A percentile compares a stretch with the other conserved stretches of the same genome.
phyloP scores from a whole-genome alignment of 148 eudicot genomes.

The Rhododendron simsii region DNA sequence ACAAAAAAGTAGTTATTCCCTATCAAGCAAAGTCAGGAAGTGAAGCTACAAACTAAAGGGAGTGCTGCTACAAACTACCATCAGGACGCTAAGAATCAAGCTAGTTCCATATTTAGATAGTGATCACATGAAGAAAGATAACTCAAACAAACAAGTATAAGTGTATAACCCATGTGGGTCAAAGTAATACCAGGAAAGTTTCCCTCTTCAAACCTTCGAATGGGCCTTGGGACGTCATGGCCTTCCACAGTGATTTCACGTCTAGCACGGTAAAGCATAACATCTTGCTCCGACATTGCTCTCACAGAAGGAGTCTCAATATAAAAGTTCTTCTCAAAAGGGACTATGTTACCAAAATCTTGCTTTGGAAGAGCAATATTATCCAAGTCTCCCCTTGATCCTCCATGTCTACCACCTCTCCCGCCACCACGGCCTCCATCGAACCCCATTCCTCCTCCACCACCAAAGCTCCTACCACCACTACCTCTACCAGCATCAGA shows the following conservation, averaged over 20 bases:
- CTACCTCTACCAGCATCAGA: conserved; percentile 31
- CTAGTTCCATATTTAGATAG: background rate
- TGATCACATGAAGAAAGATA: background rate
- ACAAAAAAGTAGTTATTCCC: background rate
- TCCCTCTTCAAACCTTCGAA: conserved; percentile 72
- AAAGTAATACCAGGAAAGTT: conserved; percentile 74
- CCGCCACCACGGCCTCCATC: conserved; percentile 38
- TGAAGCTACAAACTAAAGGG: background rate
- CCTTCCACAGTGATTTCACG: conserved; percentile 91
- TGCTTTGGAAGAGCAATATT: conserved; percentile 72
- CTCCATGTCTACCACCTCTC: conserved; percentile 39
- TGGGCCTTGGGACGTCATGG: conserved; percentile 76
- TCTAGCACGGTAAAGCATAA: conserved; percentile 42
- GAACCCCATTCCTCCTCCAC: conserved; percentile 30
- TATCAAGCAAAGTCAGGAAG: background rate
- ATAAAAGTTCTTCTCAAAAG: conserved; percentile 84
- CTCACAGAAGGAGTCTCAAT: conserved; percentile 60
- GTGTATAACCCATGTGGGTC: background rate
- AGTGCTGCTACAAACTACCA: background rate
- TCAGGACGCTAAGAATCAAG: background rate
- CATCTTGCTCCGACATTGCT: conserved; percentile 70
- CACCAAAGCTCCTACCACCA: conserved; percentile 31
- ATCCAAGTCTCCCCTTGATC: conserved; percentile 61
- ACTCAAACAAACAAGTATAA: background rate
- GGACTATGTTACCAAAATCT: conserved; percentile 69